Conservation (phyloP, 2,329 filamentous ascomycete species). For the Fusarium subtropicale region DNA sequence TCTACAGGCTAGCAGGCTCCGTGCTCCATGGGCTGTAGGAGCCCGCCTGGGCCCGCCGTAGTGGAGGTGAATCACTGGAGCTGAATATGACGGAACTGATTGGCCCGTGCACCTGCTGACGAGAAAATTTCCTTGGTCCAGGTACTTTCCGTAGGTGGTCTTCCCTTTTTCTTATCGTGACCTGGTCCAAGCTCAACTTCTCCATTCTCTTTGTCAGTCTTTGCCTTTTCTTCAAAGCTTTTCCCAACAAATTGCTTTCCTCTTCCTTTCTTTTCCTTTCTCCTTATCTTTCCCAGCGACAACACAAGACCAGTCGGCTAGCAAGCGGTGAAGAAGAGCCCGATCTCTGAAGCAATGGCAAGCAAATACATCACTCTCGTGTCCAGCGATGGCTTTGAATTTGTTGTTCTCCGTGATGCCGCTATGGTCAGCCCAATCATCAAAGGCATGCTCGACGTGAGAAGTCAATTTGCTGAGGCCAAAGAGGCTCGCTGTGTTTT, state of each 20-base stretch:
- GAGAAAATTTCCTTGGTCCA: slow-evolving; percentile 38
- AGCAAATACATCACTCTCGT: slow-evolving; percentile 82
- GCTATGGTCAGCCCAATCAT: slow-evolving; percentile 77
- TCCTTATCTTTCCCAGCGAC: slow-evolving; percentile 9
- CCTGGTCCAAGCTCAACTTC: slow-evolving; percentile 22
- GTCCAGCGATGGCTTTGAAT: slow-evolving; percentile 81
- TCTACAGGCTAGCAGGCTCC: background rate
- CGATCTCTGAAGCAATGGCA: slow-evolving; percentile 37
- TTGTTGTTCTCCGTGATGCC: slow-evolving; percentile 77
- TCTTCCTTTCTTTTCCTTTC: slow-evolving; percentile 15
- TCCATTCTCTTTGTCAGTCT: slow-evolving; percentile 9
- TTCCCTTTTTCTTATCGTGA: slow-evolving; percentile 10
- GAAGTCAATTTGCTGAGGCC: slow-evolving; percentile 75
- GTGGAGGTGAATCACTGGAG: slow-evolving; percentile 25
- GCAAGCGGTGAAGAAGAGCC: background rate
- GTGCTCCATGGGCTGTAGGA: background rate
- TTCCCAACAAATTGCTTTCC: slow-evolving; percentile 7
- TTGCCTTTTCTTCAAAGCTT: slow-evolving; percentile 21
- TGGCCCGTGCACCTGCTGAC: slow-evolving; percentile 41
- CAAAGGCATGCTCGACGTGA: slow-evolving; percentile 78
- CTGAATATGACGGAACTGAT: slow-evolving; percentile 29
- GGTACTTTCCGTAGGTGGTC: background rate
- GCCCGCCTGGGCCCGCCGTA: background rate
- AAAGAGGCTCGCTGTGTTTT: slow-evolving; percentile 73
- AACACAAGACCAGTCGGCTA: background rate